Conservation (phyloP, 805 yeast species). For the Tetrapisispora nanseiensis region DNA sequence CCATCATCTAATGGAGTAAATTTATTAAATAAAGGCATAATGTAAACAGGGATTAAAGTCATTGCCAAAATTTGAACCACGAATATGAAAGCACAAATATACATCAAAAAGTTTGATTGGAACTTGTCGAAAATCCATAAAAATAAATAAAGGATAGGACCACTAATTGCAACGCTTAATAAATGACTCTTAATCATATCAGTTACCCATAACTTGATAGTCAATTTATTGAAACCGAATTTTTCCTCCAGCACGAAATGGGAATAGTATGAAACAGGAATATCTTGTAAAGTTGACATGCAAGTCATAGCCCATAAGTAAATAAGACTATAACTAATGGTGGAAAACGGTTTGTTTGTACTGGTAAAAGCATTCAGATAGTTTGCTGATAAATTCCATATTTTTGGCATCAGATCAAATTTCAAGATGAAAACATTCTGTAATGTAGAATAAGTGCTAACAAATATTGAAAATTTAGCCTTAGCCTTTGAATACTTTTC, state of each 20-base stretch:
- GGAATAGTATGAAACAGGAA: slow-evolving; percentile 67
- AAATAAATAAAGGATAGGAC: slow-evolving; percentile 64
- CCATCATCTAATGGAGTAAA: slow-evolving; percentile 86
- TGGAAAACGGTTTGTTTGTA: slow-evolving; percentile 34
- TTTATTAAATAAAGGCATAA: slow-evolving; percentile 89
- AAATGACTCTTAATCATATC: slow-evolving; percentile 58
- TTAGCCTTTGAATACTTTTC: slow-evolving; percentile 75
- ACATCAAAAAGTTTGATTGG: slow-evolving; percentile 74
- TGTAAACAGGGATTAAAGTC: slow-evolving; percentile 72
- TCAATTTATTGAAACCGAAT: slow-evolving; percentile 87
- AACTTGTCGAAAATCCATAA: slow-evolving; percentile 72
- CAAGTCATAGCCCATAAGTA: slow-evolving; percentile 45
- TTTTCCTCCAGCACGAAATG: slow-evolving; percentile 86
- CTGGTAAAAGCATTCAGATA: not conserved
- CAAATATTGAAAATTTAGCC: slow-evolving; percentile 53
- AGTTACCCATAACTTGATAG: slow-evolving; percentile 56
- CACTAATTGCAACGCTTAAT: slow-evolving; percentile 50
- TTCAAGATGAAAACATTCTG: slow-evolving; percentile 51
- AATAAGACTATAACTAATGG: slow-evolving; percentile 62
- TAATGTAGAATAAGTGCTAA: slow-evolving; percentile 40
- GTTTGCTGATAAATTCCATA: slow-evolving; percentile 36
- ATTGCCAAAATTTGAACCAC: slow-evolving; percentile 62
- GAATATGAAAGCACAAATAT: slow-evolving; percentile 63
- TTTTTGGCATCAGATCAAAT: slow-evolving; percentile 51
- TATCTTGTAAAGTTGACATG: slow-evolving; percentile 41